phyloP scores from a whole-genome alignment of 345 rosid genomes.

The Lumnitzera littorea region DNA sequence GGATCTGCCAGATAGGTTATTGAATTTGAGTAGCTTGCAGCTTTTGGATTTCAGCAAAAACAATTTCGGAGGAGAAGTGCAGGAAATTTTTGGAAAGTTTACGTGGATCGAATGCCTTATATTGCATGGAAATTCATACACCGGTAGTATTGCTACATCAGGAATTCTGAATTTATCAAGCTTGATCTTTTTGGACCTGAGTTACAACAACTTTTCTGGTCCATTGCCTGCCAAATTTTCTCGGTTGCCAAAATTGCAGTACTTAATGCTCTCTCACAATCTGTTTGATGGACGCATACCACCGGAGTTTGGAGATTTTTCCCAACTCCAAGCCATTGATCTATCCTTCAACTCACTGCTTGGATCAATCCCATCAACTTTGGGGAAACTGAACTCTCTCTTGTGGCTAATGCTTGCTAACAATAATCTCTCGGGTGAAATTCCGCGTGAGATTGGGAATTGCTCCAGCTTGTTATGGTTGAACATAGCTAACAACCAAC shows the following conservation, averaged over 20 bases:
- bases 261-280: slow-evolving; percentile 57
- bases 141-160: slow-evolving; percentile 59
- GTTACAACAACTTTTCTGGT: slow-evolving; percentile 70
- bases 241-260: slow-evolving; percentile 45
- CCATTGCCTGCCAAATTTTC: slow-evolving; percentile 55
- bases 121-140: slow-evolving; percentile 49
- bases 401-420: slow-evolving; percentile 96
- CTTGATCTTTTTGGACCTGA: slow-evolving; percentile 58
- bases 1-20: slow-evolving; percentile 55
- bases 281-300: slow-evolving; percentile 66
- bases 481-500: slow-evolving; percentile 70
- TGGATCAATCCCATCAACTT: slow-evolving; percentile 56
- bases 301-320: slow-evolving; percentile 52
- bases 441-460: slow-evolving; percentile 67
- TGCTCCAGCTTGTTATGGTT: slow-evolving; percentile 83
- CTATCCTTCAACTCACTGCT: slow-evolving; percentile 66
- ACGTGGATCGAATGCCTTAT: slow-evolving; percentile 49
- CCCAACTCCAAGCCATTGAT: slow-evolving; percentile 67
- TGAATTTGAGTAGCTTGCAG: slow-evolving; percentile 43
- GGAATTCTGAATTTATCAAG: slow-evolving; percentile 54
- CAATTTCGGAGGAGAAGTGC: slow-evolving; percentile 57
- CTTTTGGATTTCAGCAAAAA: slow-evolving; percentile 71
- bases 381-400: slow-evolving; percentile 65
- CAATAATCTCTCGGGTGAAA: slow-evolving; percentile 54
- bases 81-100: slow-evolving; percentile 62